Evolutionary conservation across 2,329 filamentous ascomycete species (phyloP).

Genomic region (Hypoxylon sp.): DNA sequence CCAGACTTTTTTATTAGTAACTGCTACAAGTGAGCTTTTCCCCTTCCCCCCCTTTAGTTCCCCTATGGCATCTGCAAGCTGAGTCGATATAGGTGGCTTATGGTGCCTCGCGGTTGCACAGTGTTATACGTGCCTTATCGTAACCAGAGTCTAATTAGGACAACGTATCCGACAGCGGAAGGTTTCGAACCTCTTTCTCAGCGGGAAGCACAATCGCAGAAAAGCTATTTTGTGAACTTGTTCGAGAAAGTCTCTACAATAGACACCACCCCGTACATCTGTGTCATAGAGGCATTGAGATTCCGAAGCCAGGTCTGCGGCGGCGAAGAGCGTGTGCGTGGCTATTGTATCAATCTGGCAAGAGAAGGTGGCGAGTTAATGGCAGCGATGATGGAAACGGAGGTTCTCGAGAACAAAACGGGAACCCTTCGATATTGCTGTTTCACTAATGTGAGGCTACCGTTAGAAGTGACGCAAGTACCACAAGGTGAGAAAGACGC

Average conservation of each 20-base stretch:
- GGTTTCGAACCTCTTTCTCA: constrained; percentile 66
- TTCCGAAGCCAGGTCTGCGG: constrained; percentile 72
- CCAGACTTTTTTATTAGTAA: constrained; percentile 82
- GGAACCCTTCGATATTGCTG: constrained; percentile 67
- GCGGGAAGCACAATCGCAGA: constrained; percentile 44
- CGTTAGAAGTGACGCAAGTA: constrained; percentile 52
- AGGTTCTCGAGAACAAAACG: constrained; percentile 69
- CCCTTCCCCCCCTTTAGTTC: background rate
- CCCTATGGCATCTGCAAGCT: constrained; percentile 24
- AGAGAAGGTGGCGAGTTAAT: constrained; percentile 67
- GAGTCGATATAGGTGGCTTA: constrained; percentile 68
- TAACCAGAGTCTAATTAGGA: constrained; percentile 75
- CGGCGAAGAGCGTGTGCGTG: constrained; percentile 72
- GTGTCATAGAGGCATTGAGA: constrained; percentile 70
- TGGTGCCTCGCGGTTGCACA: constrained; percentile 75
- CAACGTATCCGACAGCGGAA: constrained; percentile 76
- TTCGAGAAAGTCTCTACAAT: constrained; percentile 77
- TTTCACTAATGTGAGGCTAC: constrained; percentile 74
- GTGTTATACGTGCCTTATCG: constrained; percentile 75
- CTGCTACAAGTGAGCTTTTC: constrained; percentile 68
- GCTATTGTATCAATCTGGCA: constrained; percentile 68
- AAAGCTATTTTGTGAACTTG: constrained; percentile 68
- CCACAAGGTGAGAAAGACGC: constrained; percentile 1
- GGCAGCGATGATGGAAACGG: constrained; percentile 70
- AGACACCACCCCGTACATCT: constrained; percentile 73